phyloP scores from a whole-genome alignment of 176 grass and related monocot species.

The Carex pumila region DNA sequence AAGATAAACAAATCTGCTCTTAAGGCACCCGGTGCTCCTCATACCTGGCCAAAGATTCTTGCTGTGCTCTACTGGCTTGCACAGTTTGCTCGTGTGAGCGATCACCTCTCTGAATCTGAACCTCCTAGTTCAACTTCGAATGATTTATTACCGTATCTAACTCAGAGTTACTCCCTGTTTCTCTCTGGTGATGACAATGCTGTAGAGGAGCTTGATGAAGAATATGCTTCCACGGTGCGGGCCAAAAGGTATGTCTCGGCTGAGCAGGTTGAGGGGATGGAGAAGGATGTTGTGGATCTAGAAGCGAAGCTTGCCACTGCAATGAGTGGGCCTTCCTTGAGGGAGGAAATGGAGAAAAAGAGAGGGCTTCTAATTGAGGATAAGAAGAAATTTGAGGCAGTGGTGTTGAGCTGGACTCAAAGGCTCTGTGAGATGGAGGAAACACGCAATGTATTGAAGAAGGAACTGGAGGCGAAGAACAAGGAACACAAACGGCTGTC shows the following conservation, averaged over 20 bases:
- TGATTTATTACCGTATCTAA: conserved; percentile 42
- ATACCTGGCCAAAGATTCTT: conserved; percentile 67
- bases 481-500: conserved; percentile 16
- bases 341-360: conserved; percentile 32
- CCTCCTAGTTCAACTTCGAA: not conserved
- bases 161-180: conserved; percentile 42
- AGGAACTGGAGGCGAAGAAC: conserved; percentile 54
- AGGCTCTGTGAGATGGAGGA: conserved; percentile 57
- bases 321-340: conserved; percentile 31
- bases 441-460: conserved; percentile 16
- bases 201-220: conserved; percentile 45
- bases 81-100: conserved; percentile 19
- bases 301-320: conserved; percentile 32
- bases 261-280: conserved; percentile 12
- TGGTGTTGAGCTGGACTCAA: conserved; percentile 49
- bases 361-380: conserved; percentile 40
- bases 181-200: conserved; percentile 42
- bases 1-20: conserved; percentile 65
- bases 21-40: conserved; percentile 71
- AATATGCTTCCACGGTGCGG: conserved; percentile 44
- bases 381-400: conserved; percentile 55
- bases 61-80: conserved; percentile 76
- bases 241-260: not conserved
- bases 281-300: conserved; percentile 43
- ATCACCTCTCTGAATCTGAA: not conserved